A percentile compares a stretch with the other conserved stretches of the same genome.
These are phyloP conservation scores for Lodderomyces orthopsilosis DNA, from an alignment of 1,139 yeast genomes.

Conservation along the genomic window DNA sequence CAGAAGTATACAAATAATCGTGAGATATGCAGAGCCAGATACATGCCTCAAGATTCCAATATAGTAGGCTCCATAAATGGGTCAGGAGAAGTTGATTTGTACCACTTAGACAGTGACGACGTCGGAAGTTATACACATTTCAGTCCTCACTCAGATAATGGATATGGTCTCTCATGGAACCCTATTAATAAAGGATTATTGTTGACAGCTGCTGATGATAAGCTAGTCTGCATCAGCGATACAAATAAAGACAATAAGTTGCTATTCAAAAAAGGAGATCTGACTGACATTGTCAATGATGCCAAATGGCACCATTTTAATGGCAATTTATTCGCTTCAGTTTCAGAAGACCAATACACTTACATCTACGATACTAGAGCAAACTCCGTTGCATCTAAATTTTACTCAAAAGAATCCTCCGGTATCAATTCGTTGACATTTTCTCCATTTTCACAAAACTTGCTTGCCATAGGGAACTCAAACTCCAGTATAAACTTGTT, in stretches of 20 bases:
- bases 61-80: conserved; percentile 78
- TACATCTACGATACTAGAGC: conserved; percentile 44
- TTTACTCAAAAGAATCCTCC: conserved; percentile 32
- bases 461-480: conserved; percentile 67
- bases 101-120: conserved; percentile 40
- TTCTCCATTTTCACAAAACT: conserved; percentile 56
- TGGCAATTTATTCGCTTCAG: conserved; percentile 57
- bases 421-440: conserved; percentile 65
- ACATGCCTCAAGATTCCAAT: conserved; percentile 69
- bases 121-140: conserved; percentile 28
- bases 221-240: conserved; percentile 45
- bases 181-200: conserved; percentile 45
- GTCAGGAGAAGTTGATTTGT: conserved; percentile 67
- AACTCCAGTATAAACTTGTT: conserved; percentile 64
- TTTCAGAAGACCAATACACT: conserved; percentile 60
- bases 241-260: conserved; percentile 12
- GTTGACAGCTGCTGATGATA: conserved; percentile 64
- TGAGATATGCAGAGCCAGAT: conserved; percentile 82
- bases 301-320: conserved; percentile 65
- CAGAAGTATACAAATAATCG: conserved; percentile 51
- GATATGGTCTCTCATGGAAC: conserved; percentile 73
- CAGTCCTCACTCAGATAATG: conserved; percentile 61
- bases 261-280: conserved; percentile 20
- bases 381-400: conserved; percentile 24
- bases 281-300: conserved; percentile 66